Conservation (phyloP, 2,329 filamentous ascomycete genomes). For the Diaporthe destruens region DNA sequence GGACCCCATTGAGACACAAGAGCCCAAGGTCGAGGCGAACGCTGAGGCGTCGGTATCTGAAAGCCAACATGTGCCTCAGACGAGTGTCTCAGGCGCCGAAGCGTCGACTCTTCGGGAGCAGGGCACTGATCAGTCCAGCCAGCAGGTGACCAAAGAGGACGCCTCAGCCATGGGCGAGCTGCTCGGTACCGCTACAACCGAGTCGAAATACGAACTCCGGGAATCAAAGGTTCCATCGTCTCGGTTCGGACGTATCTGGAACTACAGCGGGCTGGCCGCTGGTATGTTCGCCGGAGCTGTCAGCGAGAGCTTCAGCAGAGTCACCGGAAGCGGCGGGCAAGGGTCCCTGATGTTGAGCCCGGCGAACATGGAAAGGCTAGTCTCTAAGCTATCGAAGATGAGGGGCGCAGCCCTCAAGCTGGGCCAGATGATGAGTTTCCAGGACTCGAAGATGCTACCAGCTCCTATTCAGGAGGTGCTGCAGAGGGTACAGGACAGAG, state of each 20-base stretch:
- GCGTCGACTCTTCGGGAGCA: constrained; percentile 5
- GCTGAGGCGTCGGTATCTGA: neutral
- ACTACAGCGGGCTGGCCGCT: constrained; percentile 92
- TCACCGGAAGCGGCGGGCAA: constrained; percentile 75
- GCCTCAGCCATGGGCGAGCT: constrained; percentile 44
- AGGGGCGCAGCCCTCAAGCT: constrained; percentile 96
- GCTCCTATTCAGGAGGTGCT: constrained; percentile 88
- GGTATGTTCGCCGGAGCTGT: constrained; percentile 96
- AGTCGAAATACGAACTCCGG: constrained; percentile 74
- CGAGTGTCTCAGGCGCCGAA: neutral
- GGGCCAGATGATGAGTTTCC: constrained; percentile 98
- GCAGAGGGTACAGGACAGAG: constrained; percentile 93
- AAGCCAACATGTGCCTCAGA: constrained; percentile 19
- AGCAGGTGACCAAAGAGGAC: constrained; percentile 44
- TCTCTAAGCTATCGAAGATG: constrained; percentile 95
- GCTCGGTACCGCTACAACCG: constrained; percentile 45
- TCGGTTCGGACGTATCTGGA: constrained; percentile 88
- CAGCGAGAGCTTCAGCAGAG: constrained; percentile 84
- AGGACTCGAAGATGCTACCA: constrained; percentile 96
- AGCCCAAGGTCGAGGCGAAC: neutral
- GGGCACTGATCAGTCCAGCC: neutral
- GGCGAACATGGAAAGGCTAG: constrained; percentile 91
- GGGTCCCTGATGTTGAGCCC: constrained; percentile 90
- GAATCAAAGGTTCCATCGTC: constrained; percentile 94
- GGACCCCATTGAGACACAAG: neutral